Base-by-base conservation (phyloP, 2,329 filamentous ascomycete genomes). In the Aspergillus spinulosporus region DNA sequence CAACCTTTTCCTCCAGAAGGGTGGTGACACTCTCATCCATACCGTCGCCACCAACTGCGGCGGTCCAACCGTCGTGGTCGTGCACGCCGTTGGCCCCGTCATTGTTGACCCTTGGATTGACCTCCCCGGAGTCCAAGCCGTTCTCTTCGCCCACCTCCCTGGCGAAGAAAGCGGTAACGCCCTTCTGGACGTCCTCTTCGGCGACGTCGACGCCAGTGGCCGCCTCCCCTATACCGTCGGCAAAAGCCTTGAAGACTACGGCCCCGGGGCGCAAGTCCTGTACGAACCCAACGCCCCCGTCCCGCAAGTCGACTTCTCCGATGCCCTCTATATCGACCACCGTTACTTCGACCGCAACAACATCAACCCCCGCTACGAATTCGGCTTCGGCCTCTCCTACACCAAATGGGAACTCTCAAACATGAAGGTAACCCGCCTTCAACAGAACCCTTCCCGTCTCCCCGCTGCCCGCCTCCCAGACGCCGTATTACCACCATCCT, bases 261-360 rank as follows among this genome's bases (percentile, higher is more conserved):
- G 92, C 0, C 82, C 85, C 0, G 84, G 83, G 12, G 88, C 82
- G 14, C 82, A 87, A 66, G 79, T 94, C 40, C 77, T 92, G 61
- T 90, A 88, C 66, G 76, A 84, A 48, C 84, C 88, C 0, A 88
- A 90, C 62, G 84, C 81, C 12, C 76, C 89, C 3, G 78, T 87
- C 1, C 90, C 91, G 0, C 90, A 96, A 68, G 90, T 95, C 64
- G 86, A 90, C 61, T 96, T 94, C 69, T 82, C 80, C 1, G 90
- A 96, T 68, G 90, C 90, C 0, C 75, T 96, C 0, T 92, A 92
- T 68, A 86, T 95, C 63, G 93, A 97, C 76, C 96, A 97, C 75
- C 87, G 92, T 9, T 84, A 92, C 72, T 92, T 97, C 64, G 92
- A 96, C 77, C 89, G 88, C 68, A 74, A 87, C 53, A 78, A 81